Conservation (phyloP, 495 filamentous ascomycete species). For the Penicillium riverlandense region DNA sequence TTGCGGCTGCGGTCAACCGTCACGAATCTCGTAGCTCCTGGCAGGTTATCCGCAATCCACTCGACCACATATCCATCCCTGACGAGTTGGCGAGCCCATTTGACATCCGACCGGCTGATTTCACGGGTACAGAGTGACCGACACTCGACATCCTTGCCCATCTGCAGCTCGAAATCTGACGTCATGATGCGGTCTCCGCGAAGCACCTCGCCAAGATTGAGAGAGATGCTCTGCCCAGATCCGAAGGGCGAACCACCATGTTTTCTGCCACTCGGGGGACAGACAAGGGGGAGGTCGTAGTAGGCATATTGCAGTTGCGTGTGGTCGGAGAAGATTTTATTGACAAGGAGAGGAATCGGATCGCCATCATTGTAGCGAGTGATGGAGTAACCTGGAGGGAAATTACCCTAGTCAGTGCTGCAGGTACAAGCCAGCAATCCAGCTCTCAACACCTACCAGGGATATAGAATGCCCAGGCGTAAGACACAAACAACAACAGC, state of each 20-base stretch:
- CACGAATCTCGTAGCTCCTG: conserved; percentile 88
- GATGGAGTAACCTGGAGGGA: conserved; percentile 57
- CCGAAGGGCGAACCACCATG: conserved; percentile 65
- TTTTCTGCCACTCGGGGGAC: conserved; percentile 65
- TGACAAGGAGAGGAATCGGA: conserved; percentile 80
- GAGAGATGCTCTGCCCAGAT: conserved; percentile 72
- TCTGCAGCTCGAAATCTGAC: conserved; percentile 78
- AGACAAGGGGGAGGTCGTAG: conserved; percentile 88
- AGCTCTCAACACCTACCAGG: conserved; percentile 48
- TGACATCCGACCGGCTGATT: conserved; percentile 58
- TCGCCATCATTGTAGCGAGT: conserved; percentile 76
- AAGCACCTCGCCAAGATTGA: conserved; percentile 90
- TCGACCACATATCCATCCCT: conserved; percentile 82
- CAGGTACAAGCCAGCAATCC: neutral
- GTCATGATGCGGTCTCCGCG: conserved; percentile 85
- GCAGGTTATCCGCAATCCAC: conserved; percentile 95
- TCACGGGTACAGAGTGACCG: conserved; percentile 66
- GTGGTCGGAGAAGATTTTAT: conserved; percentile 91
- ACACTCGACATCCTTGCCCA: conserved; percentile 74
- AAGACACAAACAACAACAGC: conserved; percentile 34
- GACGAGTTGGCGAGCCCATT: conserved; percentile 67
- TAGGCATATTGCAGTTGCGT: conserved; percentile 92
- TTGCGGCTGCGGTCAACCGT: conserved; percentile 82
- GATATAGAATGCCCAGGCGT: conserved; percentile 64
- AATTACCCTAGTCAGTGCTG: conserved; percentile 11